Conservation (phyloP, 2,329 filamentous ascomycete species). For the Cordyceps cicadae region DNA sequence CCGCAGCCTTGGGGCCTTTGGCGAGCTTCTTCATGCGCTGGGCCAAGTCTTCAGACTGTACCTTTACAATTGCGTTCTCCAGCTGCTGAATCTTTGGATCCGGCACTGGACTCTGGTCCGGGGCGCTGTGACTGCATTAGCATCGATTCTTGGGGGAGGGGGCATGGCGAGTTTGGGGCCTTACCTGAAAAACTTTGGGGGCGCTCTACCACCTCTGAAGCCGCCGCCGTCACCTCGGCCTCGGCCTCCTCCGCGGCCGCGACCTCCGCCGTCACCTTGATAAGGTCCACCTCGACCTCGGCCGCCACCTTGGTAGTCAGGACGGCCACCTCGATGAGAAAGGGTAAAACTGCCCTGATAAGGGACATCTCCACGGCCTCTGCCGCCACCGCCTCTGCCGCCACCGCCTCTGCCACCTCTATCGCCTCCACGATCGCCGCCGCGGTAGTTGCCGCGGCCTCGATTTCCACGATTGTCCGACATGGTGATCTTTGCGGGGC, state of each 20-base stretch:
- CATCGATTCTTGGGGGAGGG: neutral
- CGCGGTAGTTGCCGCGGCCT: neutral
- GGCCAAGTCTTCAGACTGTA: constrained; percentile 16
- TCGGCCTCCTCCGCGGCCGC: neutral
- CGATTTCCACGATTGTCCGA: neutral
- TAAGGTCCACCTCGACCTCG: constrained; percentile 17
- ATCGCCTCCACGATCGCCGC: neutral
- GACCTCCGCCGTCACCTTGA: constrained; percentile 14
- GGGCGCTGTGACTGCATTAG: neutral
- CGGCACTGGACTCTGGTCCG: constrained; percentile 14
- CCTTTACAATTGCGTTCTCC: constrained; percentile 32
- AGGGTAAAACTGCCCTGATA: neutral
- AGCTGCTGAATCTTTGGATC: constrained; percentile 26
- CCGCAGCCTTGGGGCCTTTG: neutral
- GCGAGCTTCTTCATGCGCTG: neutral
- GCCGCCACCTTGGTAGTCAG: constrained; percentile 14
- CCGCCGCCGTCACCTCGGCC: constrained; percentile 16
- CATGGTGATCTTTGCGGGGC: neutral
- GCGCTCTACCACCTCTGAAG: constrained; percentile 13
- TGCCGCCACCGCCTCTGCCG: too few species aligned
- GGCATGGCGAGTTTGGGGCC: neutral
- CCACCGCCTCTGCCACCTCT: neutral
- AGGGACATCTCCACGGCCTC: constrained; percentile 10
- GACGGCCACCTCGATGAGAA: neutral
- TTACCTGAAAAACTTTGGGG: constrained; percentile 11